Conservation (phyloP, 2,329 filamentous ascomycete species). For the Aspergillus sp. region DNA sequence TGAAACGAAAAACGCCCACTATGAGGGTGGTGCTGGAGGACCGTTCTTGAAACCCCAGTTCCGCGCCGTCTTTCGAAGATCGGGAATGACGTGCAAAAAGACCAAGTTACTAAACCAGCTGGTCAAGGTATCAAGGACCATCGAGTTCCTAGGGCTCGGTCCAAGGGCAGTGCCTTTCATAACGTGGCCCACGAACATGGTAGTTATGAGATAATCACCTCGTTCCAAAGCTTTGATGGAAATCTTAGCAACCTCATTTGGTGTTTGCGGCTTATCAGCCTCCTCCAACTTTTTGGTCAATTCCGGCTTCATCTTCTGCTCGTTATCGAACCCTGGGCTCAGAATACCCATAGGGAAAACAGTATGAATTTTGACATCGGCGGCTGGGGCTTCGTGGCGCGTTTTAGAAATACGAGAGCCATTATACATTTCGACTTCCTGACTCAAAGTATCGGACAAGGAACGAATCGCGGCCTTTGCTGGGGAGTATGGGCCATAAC, state of each 20-base stretch:
- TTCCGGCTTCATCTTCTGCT: conserved; percentile 74
- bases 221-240: conserved; percentile 71
- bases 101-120: conserved; percentile 50
- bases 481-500: conserved; percentile 79
- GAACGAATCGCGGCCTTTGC: conserved; percentile 80
- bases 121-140: conserved; percentile 51
- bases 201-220: conserved; percentile 75
- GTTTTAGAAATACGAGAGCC: conserved; percentile 46
- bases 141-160: conserved; percentile 49
- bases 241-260: conserved; percentile 68
- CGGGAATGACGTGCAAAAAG: conserved; percentile 54
- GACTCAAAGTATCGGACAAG: conserved; percentile 75
- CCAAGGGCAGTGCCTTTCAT: conserved; percentile 61
- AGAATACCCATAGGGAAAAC: conserved; percentile 82
- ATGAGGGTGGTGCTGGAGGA: neutral
- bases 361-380: conserved; percentile 72
- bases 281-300: conserved; percentile 77
- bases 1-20: no score
- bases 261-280: conserved; percentile 72
- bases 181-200: conserved; percentile 65
- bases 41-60: conserved; percentile 55
- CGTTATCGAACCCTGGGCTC: conserved; percentile 67
- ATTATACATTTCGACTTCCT: conserved; percentile 84
- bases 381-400: conserved; percentile 43
- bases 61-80: conserved; percentile 54